Evolutionary conservation across 768 basidiomycete genomes (phyloP).

Genomic region (Kwoniella sp.): DNA sequence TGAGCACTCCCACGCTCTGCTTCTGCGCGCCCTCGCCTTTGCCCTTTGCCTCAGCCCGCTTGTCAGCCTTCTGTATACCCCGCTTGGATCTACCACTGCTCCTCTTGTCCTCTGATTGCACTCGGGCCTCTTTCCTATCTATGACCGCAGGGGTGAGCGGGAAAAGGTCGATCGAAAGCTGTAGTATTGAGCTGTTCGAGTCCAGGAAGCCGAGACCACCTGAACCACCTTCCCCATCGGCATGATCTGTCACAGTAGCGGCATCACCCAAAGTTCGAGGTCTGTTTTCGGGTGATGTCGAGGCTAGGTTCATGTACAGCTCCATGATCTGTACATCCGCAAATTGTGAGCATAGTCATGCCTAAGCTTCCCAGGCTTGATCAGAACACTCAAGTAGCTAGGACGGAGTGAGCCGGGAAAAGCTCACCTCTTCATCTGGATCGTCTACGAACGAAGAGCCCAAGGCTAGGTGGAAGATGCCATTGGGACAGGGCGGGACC

Average conservation of each 20-base stretch:
- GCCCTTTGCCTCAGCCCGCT: slow-evolving; percentile 2
- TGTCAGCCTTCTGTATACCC: not conserved
- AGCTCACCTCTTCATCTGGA: slow-evolving; percentile 51
- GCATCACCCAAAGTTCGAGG: not conserved
- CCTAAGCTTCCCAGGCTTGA: too few relatives aligned
- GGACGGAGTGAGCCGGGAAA: not conserved
- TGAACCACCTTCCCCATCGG: not conserved
- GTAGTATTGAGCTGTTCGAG: slow-evolving; percentile 27
- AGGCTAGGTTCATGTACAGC: slow-evolving; percentile 47
- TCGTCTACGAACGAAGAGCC: slow-evolving; percentile 36
- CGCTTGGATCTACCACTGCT: not conserved
- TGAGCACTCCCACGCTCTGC: slow-evolving; percentile 28
- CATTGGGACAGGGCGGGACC: slow-evolving; percentile 34
- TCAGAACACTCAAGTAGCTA: not conserved
- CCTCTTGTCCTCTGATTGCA: not conserved
- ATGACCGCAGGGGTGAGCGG: slow-evolving; percentile 3
- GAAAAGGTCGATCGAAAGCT: slow-evolving; percentile 38
- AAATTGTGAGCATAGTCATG: not conserved
- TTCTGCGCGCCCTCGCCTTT: slow-evolving; percentile 13
- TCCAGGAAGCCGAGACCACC: slow-evolving; percentile 48
- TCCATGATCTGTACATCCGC: slow-evolving; percentile 41
- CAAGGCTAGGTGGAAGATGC: slow-evolving; percentile 36
- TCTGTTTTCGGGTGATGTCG: slow-evolving; percentile 19
- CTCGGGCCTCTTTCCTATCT: not conserved
- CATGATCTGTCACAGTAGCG: not conserved